Percentiles rank a stretch among this genome's conserved stretches.
These are phyloP conservation scores for Trichoderma semiorbis DNA, from an alignment of 2,329 filamentous ascomycete genomes.

Conservation along the genomic window DNA sequence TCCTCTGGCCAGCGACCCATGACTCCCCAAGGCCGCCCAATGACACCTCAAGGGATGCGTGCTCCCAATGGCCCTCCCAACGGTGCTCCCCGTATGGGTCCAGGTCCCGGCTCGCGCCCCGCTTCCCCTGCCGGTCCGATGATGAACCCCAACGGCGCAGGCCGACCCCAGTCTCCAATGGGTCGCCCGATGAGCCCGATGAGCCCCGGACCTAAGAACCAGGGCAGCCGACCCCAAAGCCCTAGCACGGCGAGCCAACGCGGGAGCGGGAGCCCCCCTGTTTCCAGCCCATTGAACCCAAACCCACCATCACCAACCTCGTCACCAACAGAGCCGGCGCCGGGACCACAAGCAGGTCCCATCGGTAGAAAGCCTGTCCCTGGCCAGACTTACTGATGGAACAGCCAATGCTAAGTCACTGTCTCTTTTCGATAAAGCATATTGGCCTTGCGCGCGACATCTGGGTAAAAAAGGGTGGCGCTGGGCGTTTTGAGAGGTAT, in stretches of 20 bases:
- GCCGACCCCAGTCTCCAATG: slow-evolving; percentile 33
- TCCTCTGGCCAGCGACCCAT: slow-evolving; percentile 33
- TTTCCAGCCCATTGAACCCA: slow-evolving; percentile 48
- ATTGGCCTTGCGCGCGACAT: slow-evolving; percentile 20
- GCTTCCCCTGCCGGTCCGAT: slow-evolving; percentile 42
- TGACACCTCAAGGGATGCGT: slow-evolving; percentile 37
- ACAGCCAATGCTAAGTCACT: neutral
- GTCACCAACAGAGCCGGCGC: slow-evolving; percentile 29
- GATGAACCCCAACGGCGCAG: slow-evolving; percentile 24
- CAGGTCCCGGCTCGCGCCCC: slow-evolving; percentile 34
- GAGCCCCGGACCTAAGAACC: slow-evolving; percentile 41
- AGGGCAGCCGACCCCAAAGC: slow-evolving; percentile 39
- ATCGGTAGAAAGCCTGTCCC: slow-evolving; percentile 56
- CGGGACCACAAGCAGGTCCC: slow-evolving; percentile 37
- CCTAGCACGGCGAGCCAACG: slow-evolving; percentile 41
- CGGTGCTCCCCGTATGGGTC: slow-evolving; percentile 35
- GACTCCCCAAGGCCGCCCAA: slow-evolving; percentile 30
- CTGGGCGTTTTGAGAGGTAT: slow-evolving; percentile 30
- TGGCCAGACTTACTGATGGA: slow-evolving; percentile 46
- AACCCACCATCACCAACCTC: neutral
- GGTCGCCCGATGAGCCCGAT: slow-evolving; percentile 38
- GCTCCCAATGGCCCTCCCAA: slow-evolving; percentile 40
- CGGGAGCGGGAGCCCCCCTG: slow-evolving; percentile 42
- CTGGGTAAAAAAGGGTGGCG: slow-evolving; percentile 24
- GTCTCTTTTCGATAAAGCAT: slow-evolving; percentile 20